These are phyloP conservation scores for Ceratocystis cubensis DNA, from an alignment of 2,329 filamentous ascomycete genomes.

Conservation along the genomic window DNA sequence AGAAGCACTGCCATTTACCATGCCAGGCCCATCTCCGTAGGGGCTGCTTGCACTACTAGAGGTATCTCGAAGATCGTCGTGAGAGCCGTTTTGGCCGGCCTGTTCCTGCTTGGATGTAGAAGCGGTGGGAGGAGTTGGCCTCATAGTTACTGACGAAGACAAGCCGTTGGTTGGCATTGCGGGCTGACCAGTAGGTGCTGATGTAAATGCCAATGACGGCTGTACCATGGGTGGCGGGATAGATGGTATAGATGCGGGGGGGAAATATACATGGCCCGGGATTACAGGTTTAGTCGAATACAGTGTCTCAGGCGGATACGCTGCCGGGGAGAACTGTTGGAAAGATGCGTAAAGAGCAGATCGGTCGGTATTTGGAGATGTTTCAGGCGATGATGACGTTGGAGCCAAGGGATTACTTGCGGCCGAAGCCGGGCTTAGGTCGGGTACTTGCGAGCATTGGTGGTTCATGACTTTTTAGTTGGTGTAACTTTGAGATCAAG, in stretches of 20 bases:
- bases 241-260: neutral
- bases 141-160: neutral
- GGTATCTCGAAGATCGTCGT: slow-evolving; percentile 10
- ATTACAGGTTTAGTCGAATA: neutral
- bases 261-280: neutral
- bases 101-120: neutral
- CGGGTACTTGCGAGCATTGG: slow-evolving; percentile 13
- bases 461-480: slow-evolving; percentile 13
- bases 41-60: slow-evolving; percentile 19
- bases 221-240: neutral
- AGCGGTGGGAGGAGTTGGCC: neutral
- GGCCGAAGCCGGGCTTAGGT: neutral
- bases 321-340: neutral
- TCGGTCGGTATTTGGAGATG: slow-evolving; percentile 12
- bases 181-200: neutral
- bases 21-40: slow-evolving; percentile 13
- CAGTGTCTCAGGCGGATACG: neutral
- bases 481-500: neutral
- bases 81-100: slow-evolving; percentile 1
- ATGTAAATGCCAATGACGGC: neutral
- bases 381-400: slow-evolving; percentile 9
- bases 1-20: slow-evolving; percentile 5
- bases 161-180: neutral
- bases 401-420: slow-evolving; percentile 4
- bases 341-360: slow-evolving; percentile 12